phyloP scores from a whole-genome alignment of 169 alveolate species.

The Plasmodium gallinaceum region DNA sequence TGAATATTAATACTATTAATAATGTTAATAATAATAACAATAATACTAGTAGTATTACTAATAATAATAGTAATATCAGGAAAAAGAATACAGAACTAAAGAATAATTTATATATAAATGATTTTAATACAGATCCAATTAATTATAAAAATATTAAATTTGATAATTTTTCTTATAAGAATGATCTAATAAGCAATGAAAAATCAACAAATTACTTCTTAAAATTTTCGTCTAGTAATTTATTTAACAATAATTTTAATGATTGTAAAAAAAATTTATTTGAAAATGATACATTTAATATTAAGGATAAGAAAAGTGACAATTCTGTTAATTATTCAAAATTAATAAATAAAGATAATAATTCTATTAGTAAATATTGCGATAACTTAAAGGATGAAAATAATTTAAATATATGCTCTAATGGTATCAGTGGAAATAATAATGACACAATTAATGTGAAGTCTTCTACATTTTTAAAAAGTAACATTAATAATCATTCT shows the following conservation, averaged over 20 bases:
- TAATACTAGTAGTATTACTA: not conserved
- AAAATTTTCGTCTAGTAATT: constrained; percentile 23
- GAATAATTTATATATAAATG: not conserved
- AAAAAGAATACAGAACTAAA: not conserved
- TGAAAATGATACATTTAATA: constrained; percentile 6
- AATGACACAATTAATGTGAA: not conserved
- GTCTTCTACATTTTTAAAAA: not conserved
- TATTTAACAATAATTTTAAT: constrained; percentile 12
- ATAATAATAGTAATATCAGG: not conserved
- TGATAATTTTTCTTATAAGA: constrained; percentile 19
- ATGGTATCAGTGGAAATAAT: not conserved
- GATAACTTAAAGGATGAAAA: not conserved
- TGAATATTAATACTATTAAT: not conserved
- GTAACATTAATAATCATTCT: constrained; percentile 7
- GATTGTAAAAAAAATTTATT: constrained; percentile 13
- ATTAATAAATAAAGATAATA: constrained; percentile 5
- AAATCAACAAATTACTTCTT: constrained; percentile 1
- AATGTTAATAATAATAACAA: not conserved
- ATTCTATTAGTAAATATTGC: not conserved
- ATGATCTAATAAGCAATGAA: constrained; percentile 12
- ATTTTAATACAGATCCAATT: not conserved
- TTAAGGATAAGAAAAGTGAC: not conserved
- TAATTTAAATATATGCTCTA: constrained; percentile 2
- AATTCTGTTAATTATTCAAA: constrained; percentile 6
- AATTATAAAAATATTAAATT: constrained; percentile 26